Percentiles rank a stretch among this genome's conserved stretches.
Evolutionary conservation across 139 green algal species (phyloP).

Genomic region (Ettlia oleoabundans): DNA sequence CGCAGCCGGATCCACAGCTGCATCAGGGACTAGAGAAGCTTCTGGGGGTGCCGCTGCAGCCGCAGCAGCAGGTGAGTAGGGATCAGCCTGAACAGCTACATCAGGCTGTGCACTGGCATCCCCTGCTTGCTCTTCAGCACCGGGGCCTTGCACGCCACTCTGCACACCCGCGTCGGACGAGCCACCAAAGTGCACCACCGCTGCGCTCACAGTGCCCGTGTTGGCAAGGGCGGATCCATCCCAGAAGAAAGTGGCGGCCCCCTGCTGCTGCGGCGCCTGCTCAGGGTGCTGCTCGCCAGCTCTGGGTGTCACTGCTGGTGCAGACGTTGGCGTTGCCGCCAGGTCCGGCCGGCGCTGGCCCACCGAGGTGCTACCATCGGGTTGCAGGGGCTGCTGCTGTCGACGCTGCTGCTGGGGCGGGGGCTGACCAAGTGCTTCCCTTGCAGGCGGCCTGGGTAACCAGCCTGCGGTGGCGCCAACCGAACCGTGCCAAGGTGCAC

Average conservation of each 20-base stretch:
- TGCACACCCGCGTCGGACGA: too few relatives aligned
- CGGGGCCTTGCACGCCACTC: too few relatives aligned
- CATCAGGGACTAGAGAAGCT: too few relatives aligned
- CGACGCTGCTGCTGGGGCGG: background rate
- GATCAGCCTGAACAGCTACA: too few relatives aligned
- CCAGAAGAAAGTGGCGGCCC: background rate
- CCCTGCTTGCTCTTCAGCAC: too few relatives aligned
- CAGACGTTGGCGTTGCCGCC: background rate
- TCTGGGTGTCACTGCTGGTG: background rate
- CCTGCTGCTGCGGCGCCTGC: background rate
- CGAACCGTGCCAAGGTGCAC: background rate
- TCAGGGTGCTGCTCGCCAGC: background rate
- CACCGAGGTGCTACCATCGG: too few relatives aligned
- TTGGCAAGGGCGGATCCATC: background rate
- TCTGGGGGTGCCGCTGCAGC: too few relatives aligned
- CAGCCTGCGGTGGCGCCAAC: background rate
- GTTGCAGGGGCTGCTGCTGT: background rate
- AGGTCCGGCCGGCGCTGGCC: too few relatives aligned
- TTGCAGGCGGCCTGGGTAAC: too few relatives aligned
- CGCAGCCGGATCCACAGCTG: background rate
- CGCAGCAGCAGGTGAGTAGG: too few relatives aligned
- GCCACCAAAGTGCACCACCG: too few relatives aligned
- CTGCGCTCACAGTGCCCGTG: background rate
- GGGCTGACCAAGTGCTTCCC: too few relatives aligned
- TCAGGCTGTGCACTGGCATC: background rate